Evolutionary conservation across 2,329 filamentous ascomycete genomes (phyloP).

Genomic region (Clonostachys chloroleuca): DNA sequence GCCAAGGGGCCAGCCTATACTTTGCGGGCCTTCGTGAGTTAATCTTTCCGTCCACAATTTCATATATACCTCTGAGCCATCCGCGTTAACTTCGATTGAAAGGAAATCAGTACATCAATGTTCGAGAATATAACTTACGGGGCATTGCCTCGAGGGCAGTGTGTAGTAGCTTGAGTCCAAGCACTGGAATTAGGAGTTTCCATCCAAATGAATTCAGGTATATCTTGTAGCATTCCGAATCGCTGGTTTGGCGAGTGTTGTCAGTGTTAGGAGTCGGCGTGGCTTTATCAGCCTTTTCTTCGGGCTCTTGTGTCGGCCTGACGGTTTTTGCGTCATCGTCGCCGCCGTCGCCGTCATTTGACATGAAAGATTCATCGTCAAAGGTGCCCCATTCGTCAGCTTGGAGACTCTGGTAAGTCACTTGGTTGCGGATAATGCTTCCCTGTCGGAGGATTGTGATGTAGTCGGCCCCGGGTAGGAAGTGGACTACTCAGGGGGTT

Average conservation of each 20-base stretch:
- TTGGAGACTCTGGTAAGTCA: slow-evolving; percentile 10
- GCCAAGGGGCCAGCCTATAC: not conserved
- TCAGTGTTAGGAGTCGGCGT: slow-evolving; percentile 3
- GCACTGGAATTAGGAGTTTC: not conserved
- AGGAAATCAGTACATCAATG: not conserved
- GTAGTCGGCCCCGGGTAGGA: slow-evolving; percentile 13
- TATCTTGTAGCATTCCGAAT: slow-evolving; percentile 18
- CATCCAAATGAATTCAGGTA: slow-evolving; percentile 10
- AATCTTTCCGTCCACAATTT: slow-evolving; percentile 4
- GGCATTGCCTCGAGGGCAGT: slow-evolving; percentile 4
- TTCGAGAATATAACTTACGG: not conserved
- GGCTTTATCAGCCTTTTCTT: no score
- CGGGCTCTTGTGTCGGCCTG: no score
- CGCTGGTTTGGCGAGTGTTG: slow-evolving; percentile 17
- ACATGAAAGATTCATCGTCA: not conserved
- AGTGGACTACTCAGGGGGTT: slow-evolving; percentile 9
- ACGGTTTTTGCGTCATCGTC: no score
- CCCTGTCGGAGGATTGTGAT: slow-evolving; percentile 16
- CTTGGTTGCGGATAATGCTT: slow-evolving; percentile 13
- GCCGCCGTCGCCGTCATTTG: no score
- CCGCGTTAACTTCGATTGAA: not conserved
- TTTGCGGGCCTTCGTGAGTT: not conserved
- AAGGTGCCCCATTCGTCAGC: not conserved
- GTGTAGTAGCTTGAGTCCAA: slow-evolving; percentile 1
- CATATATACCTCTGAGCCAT: slow-evolving; percentile 1